phyloP scores from a whole-genome alignment of 352 stramenopile genomes.

The Globisporangium spiculum region DNA sequence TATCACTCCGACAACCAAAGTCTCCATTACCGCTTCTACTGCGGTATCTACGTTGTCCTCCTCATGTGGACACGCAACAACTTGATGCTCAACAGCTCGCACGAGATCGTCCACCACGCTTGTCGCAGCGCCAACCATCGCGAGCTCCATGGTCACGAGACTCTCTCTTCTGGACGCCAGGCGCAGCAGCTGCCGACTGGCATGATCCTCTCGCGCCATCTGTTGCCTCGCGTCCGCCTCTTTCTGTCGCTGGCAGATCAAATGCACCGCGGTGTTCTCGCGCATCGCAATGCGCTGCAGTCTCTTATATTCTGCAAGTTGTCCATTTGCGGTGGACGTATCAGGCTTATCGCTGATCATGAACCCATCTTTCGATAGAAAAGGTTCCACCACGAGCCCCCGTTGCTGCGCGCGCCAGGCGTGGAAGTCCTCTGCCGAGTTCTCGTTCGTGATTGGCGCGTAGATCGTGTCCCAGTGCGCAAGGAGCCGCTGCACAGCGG shows the following conservation, averaged over 20 bases:
- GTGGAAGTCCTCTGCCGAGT: slow-evolving; percentile 31
- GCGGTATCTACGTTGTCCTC: not conserved
- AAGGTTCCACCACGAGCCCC: slow-evolving; percentile 44
- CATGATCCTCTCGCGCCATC: slow-evolving; percentile 33
- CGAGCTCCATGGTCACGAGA: slow-evolving; percentile 13
- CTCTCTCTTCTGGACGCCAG: slow-evolving; percentile 1
- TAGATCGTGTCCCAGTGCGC: slow-evolving; percentile 67
- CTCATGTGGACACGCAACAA: not conserved
- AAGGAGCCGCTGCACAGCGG: slow-evolving; percentile 41
- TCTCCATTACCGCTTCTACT: not conserved
- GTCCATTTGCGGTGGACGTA: slow-evolving; percentile 15
- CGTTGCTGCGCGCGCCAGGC: slow-evolving; percentile 49
- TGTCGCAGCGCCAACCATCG: slow-evolving; percentile 15
- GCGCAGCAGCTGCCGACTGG: slow-evolving; percentile 5
- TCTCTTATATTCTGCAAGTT: slow-evolving; percentile 29
- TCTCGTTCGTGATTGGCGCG: slow-evolving; percentile 48
- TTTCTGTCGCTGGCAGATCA: slow-evolving; percentile 28
- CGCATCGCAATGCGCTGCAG: slow-evolving; percentile 44
- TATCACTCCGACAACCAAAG: not conserved
- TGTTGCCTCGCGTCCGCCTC: slow-evolving; percentile 16
- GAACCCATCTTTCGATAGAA: slow-evolving; percentile 47
- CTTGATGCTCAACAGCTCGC: not conserved
- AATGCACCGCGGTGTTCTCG: slow-evolving; percentile 34
- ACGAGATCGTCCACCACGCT: slow-evolving; percentile 10
- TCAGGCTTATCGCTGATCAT: slow-evolving; percentile 47